phyloP scores from a whole-genome alignment of 768 basidiomycete species.

The Cubamyces lactineus region DNA sequence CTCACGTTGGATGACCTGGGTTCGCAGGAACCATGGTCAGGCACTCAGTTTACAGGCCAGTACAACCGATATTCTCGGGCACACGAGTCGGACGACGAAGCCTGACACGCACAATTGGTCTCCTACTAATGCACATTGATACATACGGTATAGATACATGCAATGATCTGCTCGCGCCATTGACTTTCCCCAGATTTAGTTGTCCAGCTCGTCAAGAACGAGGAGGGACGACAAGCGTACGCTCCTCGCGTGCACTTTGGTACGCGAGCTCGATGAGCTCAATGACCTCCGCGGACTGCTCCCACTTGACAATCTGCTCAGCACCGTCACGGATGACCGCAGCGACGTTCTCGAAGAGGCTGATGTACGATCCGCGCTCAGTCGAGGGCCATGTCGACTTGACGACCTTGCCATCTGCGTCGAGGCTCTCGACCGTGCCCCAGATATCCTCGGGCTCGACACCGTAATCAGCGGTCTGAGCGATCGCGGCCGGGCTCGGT shows the following conservation, averaged over 20 bases:
- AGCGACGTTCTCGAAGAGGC: slow-evolving; percentile 68
- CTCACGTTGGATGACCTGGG: too few species aligned
- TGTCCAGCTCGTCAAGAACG: slow-evolving; percentile 7
- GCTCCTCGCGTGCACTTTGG: slow-evolving; percentile 64
- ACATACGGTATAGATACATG: slow-evolving; percentile 12
- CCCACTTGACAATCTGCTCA: slow-evolving; percentile 68
- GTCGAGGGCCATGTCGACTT: slow-evolving; percentile 58
- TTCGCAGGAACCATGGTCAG: too few species aligned
- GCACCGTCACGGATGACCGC: slow-evolving; percentile 58
- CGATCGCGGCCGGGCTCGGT: slow-evolving; percentile 45
- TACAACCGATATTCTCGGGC: background rate
- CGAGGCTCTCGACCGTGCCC: slow-evolving; percentile 63
- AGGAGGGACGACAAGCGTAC: slow-evolving; percentile 42
- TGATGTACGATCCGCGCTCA: slow-evolving; percentile 59
- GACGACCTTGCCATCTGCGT: slow-evolving; percentile 45
- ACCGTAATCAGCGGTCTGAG: slow-evolving; percentile 54
- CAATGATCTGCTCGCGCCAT: background rate
- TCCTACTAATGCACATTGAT: background rate
- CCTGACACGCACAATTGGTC: too few species aligned
- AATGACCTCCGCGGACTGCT: slow-evolving; percentile 70
- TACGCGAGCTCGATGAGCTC: slow-evolving; percentile 78
- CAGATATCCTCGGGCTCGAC: slow-evolving; percentile 64
- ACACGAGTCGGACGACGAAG: too few species aligned
- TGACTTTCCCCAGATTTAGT: background rate
- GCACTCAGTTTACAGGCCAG: background rate